Conservation (phyloP, 106 monocot species). For the Agapanthus africanus region DNA sequence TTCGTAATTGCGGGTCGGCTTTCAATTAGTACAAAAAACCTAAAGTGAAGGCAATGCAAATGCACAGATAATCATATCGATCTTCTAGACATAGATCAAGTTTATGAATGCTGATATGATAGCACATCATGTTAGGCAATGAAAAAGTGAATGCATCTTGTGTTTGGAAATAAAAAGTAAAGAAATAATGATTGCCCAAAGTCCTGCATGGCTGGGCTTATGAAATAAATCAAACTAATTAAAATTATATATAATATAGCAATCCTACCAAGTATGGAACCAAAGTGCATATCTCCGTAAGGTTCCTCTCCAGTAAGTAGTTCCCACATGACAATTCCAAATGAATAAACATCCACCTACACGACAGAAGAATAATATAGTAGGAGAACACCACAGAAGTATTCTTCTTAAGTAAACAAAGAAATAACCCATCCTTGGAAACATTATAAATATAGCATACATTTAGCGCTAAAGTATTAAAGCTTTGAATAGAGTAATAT, state of each 20-base stretch:
- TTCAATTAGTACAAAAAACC: too few species aligned
- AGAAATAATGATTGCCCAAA: too few species aligned
- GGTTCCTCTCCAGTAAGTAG: conserved; percentile 95
- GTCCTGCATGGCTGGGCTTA: background rate
- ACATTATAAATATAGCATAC: background rate
- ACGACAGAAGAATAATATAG: background rate
- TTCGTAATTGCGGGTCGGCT: too few species aligned
- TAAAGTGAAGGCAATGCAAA: background rate
- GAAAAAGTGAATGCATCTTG: too few species aligned
- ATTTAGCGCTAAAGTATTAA: background rate
- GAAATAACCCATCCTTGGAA: background rate
- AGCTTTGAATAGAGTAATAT: background rate
- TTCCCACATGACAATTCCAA: conserved; percentile 98
- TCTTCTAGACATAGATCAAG: background rate
- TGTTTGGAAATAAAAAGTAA: too few species aligned
- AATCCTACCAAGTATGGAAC: conserved; percentile 71
- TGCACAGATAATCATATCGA: background rate
- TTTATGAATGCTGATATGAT: background rate
- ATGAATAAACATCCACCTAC: conserved; percentile 97
- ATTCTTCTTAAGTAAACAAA: background rate
- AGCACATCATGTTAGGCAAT: background rate
- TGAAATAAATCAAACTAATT: background rate
- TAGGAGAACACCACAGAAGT: background rate
- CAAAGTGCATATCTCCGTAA: conserved; percentile 73
- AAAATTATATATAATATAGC: background rate